Base-by-base conservation (phyloP, 2,329 filamentous ascomycete species). In the Cercospora sesami region DNA sequence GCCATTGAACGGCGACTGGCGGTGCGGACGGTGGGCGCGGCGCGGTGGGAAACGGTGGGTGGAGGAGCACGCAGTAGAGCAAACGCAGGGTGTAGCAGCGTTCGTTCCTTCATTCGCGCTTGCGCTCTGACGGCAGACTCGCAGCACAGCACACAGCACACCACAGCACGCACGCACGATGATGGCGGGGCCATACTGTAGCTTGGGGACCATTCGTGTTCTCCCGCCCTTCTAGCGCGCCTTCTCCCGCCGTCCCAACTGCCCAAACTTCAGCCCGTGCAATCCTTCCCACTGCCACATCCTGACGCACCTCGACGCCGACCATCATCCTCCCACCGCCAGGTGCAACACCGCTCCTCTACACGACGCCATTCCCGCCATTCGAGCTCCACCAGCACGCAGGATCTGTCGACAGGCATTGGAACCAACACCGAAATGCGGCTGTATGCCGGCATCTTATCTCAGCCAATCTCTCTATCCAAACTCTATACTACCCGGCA, bases 351-450 rank as follows among this genome's bases (percentile, higher is more conserved):
- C 16, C 48, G 48, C 48, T 55, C 48, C 16, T 5, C 5, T 6
- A 16, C 23, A 10, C 48, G n/a, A 23, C n/a, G 48, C 48, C 10
- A 28, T 14, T 23, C 23, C 28, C 48, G 48, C 21, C 23, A 16
- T 55, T 55, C 23, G 16, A 16, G 5, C 10, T 14, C 21, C 12
- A 26, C 48, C 21, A 53, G 12, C 23, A 53, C 48, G 48, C 48
- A 53, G 21, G 21, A 53, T 53, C 48, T 23, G 21, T 26, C 48
- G 23, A 28, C 23, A 26, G 26, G 48, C 48, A 55, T 55, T 55
- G 48, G 55, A 59, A 59, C 55, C 28, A 31, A 59, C 55, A 36
- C 55, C 55, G 48, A 55, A 55, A n/a, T 59, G 55, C 55, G 55
- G 55, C 18, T 59, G 55, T 36, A 59, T 59, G 55, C 55, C 55